These are phyloP conservation scores for Mortierella sp. DNA, from an alignment of 371 early-diverging fungal genomes.

Conservation along the genomic window DNA sequence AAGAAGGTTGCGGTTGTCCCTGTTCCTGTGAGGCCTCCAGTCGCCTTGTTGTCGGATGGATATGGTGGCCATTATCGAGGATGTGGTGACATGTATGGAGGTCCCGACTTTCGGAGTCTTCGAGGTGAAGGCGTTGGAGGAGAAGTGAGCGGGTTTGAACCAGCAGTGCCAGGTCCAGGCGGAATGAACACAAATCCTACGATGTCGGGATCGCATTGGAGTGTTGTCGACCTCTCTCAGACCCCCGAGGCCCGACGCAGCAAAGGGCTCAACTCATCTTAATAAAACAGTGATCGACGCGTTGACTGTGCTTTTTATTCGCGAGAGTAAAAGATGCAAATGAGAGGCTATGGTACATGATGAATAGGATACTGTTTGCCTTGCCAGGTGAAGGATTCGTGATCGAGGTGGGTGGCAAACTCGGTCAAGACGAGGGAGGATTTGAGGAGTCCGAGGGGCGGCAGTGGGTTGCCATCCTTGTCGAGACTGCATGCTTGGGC, in stretches of 20 bases:
- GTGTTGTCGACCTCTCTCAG: conserved; percentile 11
- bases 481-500: background rate
- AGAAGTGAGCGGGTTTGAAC: background rate
- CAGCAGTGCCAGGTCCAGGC: background rate
- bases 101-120: background rate
- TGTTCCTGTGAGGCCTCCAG: background rate
- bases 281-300: background rate
- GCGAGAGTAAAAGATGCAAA: background rate
- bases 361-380: conserved; percentile 17
- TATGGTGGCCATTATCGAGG: conserved; percentile 3
- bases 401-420: conserved; percentile 28
- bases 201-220: conserved; percentile 5
- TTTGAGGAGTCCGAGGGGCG: conserved; percentile 34
- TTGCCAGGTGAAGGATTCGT: conserved; percentile 34
- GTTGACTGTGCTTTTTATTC: background rate
- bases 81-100: background rate
- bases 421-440: conserved; percentile 48
- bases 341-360: background rate
- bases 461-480: background rate
- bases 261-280: background rate
- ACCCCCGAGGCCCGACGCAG: background rate
- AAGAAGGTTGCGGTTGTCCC: background rate
- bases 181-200: background rate
- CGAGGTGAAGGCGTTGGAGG: background rate
- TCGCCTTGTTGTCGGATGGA: background rate